phyloP scores from a whole-genome alignment of 257 asterid species.

The Solanum infundibuliforme region DNA sequence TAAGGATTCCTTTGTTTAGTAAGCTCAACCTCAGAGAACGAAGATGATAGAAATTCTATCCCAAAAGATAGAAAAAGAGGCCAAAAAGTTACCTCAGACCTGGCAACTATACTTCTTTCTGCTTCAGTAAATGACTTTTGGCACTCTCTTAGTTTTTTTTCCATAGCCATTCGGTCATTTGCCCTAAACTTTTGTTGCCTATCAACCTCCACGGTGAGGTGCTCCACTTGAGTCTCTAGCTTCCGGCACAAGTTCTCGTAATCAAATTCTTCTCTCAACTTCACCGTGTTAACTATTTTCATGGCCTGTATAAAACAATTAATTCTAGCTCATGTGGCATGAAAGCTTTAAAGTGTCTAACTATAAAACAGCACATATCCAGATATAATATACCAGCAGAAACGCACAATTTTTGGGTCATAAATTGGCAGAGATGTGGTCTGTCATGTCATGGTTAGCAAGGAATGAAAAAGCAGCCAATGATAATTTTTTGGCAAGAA shows the following conservation, averaged over 20 bases:
- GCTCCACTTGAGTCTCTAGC: constrained; percentile 71
- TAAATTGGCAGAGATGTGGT: not conserved
- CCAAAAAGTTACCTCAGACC: constrained; percentile 57
- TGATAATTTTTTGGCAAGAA: not conserved
- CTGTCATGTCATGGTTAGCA: not conserved
- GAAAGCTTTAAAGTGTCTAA: not conserved
- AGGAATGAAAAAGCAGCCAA: not conserved
- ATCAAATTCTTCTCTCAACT: constrained; percentile 88
- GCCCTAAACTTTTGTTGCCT: constrained; percentile 59
- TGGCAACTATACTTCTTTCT: constrained; percentile 46
- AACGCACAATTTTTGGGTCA: not conserved
- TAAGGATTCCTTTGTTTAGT: not conserved
- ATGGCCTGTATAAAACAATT: constrained; percentile 58
- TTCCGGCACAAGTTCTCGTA: constrained; percentile 81
- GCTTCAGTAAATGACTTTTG: constrained; percentile 48
- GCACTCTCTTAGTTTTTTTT: constrained; percentile 37
- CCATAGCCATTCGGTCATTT: constrained; percentile 42
- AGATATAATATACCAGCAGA: not conserved
- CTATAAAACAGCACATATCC: not conserved
- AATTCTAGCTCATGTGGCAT: not conserved
- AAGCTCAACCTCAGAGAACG: not conserved
- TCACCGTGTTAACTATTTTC: constrained; percentile 71
- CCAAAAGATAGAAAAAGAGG: not conserved
- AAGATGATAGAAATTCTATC: not conserved
- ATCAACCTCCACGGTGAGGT: constrained; percentile 64